These are phyloP conservation scores for Trichoderma lentiforme DNA, from an alignment of 2,329 filamentous ascomycete species.

Conservation along the genomic window DNA sequence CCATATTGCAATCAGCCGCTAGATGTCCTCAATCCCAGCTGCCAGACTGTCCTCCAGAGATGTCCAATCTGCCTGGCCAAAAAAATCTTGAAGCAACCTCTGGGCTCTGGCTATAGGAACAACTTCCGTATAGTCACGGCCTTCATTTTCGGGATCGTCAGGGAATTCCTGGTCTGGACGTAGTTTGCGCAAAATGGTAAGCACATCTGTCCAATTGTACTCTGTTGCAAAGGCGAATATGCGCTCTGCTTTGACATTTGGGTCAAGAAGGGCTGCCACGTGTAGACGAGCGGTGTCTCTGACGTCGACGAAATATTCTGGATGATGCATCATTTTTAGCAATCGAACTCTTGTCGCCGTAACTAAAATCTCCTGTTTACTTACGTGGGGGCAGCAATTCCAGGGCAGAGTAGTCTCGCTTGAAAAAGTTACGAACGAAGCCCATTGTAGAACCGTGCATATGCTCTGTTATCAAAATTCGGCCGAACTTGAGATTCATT, in stretches of 20 bases:
- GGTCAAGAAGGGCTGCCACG: constrained; percentile 25
- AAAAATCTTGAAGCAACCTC: neutral
- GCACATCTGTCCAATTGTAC: constrained; percentile 21
- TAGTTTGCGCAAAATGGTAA: neutral
- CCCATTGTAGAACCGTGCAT: neutral
- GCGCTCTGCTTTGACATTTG: constrained; percentile 24
- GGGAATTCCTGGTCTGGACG: neutral
- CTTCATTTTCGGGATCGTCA: neutral
- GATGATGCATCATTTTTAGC: neutral
- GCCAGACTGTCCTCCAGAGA: neutral
- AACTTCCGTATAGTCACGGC: neutral
- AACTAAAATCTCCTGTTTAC: neutral
- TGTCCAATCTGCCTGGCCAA: neutral
- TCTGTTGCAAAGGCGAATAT: constrained; percentile 24
- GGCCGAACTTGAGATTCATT: neutral
- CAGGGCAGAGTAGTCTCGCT: neutral
- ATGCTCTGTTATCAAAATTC: neutral
- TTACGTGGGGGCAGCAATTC: neutral
- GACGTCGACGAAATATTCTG: constrained; percentile 23
- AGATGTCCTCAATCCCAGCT: neutral
- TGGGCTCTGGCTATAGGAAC: neutral
- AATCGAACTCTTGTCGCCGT: neutral
- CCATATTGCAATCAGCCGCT: neutral
- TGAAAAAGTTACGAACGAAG: neutral
- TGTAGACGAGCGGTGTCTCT: constrained; percentile 27